Evolutionary conservation across 148 eudicot species (phyloP), one percentile per base, ranked within the genome.

Genomic region (Silene conica): DNA sequence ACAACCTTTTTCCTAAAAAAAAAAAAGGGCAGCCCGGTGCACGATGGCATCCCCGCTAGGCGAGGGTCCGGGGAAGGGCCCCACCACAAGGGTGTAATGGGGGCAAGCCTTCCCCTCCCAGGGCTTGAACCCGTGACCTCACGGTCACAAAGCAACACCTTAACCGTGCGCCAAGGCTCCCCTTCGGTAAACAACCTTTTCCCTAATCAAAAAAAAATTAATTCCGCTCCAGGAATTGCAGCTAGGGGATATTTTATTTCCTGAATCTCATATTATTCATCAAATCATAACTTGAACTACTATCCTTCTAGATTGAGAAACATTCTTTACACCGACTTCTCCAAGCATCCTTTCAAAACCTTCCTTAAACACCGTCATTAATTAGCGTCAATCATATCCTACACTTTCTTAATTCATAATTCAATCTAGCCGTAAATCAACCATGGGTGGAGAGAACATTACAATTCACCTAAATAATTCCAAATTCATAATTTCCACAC

Each of bases 401-500:
- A 1, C 54, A 11, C 54, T 48, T 3, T 11, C 54, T 48, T 5
- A 48, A 14, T 48, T 11, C 13, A 48, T 48, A 41, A 20, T 21
- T 7, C 8, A 19, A 28, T 28, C 9, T 46, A 46, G 13, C 50
- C 13, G 8, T 1, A 46, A 46, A 9, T 46, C 50, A 0, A 46
- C 50, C 50, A 46, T 11, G 8, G 13, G 9, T 46, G 50, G 50
- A 9, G 0, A 46, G 8, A 46, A 46, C 50, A 46, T 46, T 4
- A 58, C 62, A 58, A 8, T 58, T 58, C 62, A 58, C 62, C 20
- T 55, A 55, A 20, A 58, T 5, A 20, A 6, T 19, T 10, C 63
- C 34, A 18, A 48, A 21, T 58, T 58, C 19, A n/a, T 58, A 61
- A 74, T 18, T 56, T 23, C 31, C 71, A 74, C 54, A 22, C 11